These are phyloP conservation scores for Theileria orientalis DNA, from an alignment of 169 alveolate genomes.

Conservation along the genomic window DNA sequence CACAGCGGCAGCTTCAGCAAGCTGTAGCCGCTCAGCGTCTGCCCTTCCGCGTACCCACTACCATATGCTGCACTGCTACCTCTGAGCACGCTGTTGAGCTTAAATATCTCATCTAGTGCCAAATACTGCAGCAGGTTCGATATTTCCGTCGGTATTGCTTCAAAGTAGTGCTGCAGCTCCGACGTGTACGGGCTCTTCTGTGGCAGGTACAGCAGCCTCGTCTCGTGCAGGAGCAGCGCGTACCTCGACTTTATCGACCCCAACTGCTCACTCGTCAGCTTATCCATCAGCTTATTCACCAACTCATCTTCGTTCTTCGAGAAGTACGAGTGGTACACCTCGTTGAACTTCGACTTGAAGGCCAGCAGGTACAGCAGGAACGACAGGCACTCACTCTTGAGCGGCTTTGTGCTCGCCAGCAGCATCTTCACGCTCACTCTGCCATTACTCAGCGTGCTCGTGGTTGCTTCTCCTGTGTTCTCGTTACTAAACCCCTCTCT, in stretches of 20 bases:
- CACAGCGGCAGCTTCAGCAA: slow-evolving; percentile 4
- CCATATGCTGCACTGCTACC: not conserved
- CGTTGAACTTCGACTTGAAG: not conserved
- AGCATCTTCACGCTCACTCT: not conserved
- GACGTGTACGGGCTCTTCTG: not conserved
- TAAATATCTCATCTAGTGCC: not conserved
- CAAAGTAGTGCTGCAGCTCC: not conserved
- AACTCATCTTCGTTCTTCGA: not conserved
- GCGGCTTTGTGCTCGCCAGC: not conserved
- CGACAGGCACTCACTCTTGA: not conserved
- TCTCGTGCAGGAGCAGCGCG: not conserved
- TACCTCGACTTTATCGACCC: not conserved
- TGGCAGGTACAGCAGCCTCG: not conserved
- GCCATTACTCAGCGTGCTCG: too few relatives aligned
- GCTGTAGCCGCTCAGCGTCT: not conserved
- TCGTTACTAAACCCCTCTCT: not conserved
- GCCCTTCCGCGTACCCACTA: too few relatives aligned
- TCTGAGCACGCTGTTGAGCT: not conserved
- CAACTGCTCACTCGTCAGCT: not conserved
- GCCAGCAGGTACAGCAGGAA: not conserved
- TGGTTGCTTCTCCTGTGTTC: too few relatives aligned
- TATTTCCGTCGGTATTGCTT: not conserved
- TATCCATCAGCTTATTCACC: not conserved
- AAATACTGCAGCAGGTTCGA: not conserved
- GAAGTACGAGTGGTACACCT: not conserved